Conservation (phyloP, 768 basidiomycete genomes). For the Collybia sp. region DNA sequence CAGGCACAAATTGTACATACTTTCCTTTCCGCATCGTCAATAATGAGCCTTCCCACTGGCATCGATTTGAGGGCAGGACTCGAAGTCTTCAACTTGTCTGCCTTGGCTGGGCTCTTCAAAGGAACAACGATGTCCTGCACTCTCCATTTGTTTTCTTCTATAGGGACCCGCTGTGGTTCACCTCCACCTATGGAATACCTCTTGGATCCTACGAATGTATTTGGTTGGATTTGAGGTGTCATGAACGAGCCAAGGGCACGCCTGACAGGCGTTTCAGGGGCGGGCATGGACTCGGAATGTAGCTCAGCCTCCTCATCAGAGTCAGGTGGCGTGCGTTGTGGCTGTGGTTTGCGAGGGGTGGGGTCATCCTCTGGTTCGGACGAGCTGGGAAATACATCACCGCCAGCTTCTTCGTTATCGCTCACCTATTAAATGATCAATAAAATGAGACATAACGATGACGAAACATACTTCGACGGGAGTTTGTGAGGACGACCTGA, state of each 20-base stretch:
- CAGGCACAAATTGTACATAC: conserved; percentile 13
- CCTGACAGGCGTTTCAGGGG: conserved; percentile 23
- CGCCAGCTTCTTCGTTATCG: conserved; percentile 7
- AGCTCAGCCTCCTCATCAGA: conserved; percentile 3
- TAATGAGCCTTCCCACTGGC: conserved; percentile 10
- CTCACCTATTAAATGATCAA: background rate
- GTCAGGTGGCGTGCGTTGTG: background rate
- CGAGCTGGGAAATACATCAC: background rate
- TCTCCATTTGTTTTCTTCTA: conserved; percentile 47
- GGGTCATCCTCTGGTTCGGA: conserved; percentile 10
- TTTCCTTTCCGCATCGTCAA: conserved; percentile 45
- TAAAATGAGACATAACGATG: background rate
- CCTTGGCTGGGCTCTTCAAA: background rate
- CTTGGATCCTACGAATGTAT: conserved; percentile 4
- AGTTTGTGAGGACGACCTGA: conserved; percentile 20
- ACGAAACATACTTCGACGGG: conserved; percentile 5
- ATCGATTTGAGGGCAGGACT: background rate
- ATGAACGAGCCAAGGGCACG: conserved; percentile 40
- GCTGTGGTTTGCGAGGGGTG: conserved; percentile 6
- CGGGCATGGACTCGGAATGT: conserved; percentile 9
- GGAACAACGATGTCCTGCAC: conserved; percentile 52
- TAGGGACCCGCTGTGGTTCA: conserved; percentile 40
- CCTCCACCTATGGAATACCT: conserved; percentile 42
- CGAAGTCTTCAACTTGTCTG: background rate
- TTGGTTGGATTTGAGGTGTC: conserved; percentile 46